Evolutionary conservation across 306 rosid genomes (phyloP).

Genomic region (Datisca glomerata): DNA sequence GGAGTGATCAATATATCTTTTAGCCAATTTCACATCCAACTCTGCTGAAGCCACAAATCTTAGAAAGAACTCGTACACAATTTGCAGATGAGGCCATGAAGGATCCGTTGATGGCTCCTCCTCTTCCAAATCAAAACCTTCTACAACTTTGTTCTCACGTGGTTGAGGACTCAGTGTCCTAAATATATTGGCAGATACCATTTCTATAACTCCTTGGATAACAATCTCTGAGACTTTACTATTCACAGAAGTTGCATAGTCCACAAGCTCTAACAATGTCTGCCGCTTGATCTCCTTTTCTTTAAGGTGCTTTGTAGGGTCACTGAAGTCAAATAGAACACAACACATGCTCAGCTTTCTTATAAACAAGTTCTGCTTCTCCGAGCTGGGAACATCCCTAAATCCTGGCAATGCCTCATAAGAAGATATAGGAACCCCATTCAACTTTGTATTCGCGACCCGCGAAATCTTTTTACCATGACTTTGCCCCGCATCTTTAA

Average conservation of each 20-base stretch:
- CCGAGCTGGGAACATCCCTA: constrained; percentile 46
- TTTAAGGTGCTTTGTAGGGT: constrained; percentile 42
- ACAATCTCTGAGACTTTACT: constrained; percentile 38
- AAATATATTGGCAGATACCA: constrained; percentile 53
- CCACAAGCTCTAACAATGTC: constrained; percentile 53
- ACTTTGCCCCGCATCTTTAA: constrained; percentile 20
- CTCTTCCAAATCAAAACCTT: constrained; percentile 59
- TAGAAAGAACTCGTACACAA: constrained; percentile 60
- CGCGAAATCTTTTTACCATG: constrained; percentile 22
- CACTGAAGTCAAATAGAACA: constrained; percentile 58
- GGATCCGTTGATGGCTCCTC: constrained; percentile 73
- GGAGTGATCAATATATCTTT: constrained; percentile 47
- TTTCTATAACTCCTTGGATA: constrained; percentile 45
- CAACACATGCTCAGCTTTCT: constrained; percentile 49
- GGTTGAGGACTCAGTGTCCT: constrained; percentile 57
- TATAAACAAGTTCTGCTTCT: constrained; percentile 44
- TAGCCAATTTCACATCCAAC: constrained; percentile 57
- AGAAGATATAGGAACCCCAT: constrained; percentile 26
- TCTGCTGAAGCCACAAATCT: constrained; percentile 58
- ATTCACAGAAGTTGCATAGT: constrained; percentile 40
- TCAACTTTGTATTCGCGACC: constrained; percentile 25
- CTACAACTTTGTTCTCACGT: constrained; percentile 37
- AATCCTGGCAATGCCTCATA: constrained; percentile 53
- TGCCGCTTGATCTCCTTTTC: constrained; percentile 59
- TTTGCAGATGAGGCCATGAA: constrained; percentile 69